Percentiles rank a stretch among this genome's conserved stretches.
These are phyloP conservation scores for Cicer cuneatum DNA, from an alignment of 306 rosid genomes.

Conservation along the genomic window DNA sequence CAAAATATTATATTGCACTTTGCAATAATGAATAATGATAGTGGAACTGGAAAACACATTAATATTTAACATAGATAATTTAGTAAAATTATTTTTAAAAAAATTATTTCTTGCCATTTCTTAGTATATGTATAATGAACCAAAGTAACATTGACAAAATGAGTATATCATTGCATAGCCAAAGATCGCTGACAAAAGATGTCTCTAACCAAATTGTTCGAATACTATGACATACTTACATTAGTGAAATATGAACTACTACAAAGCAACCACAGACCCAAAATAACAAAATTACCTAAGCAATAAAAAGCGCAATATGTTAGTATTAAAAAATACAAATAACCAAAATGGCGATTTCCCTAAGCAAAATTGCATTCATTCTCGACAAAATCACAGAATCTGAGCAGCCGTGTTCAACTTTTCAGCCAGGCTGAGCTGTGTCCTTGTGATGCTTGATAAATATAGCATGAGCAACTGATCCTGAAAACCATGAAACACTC, in stretches of 20 bases:
- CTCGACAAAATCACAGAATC: conserved; percentile 56
- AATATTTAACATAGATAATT: too few species aligned
- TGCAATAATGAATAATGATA: too few species aligned
- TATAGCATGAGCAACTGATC: conserved; percentile 83
- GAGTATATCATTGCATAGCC: neutral
- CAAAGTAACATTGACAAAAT: neutral
- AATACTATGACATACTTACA: conserved; percentile 20
- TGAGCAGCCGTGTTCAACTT: conserved; percentile 96
- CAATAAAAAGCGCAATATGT: conserved; percentile 4
- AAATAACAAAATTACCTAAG: conserved; percentile 33
- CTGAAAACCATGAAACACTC: conserved; percentile 46
- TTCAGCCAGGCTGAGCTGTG: conserved; percentile 82
- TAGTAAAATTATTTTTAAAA: too few species aligned
- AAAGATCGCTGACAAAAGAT: neutral
- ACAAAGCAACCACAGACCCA: neutral
- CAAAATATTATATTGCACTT: too few species aligned
- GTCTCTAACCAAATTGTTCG: neutral
- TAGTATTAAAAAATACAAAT: neutral
- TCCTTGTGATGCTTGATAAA: conserved; percentile 85
- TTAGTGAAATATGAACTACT: conserved; percentile 2
- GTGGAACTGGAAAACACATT: too few species aligned
- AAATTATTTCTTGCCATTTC: too few species aligned
- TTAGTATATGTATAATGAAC: too few species aligned
- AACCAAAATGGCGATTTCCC: neutral
- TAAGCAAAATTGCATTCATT: conserved; percentile 3